Evolutionary conservation across 1,139 yeast species (phyloP), one percentile per base, ranked within the genome.

Genomic region (Diutina pseudorugosa): DNA sequence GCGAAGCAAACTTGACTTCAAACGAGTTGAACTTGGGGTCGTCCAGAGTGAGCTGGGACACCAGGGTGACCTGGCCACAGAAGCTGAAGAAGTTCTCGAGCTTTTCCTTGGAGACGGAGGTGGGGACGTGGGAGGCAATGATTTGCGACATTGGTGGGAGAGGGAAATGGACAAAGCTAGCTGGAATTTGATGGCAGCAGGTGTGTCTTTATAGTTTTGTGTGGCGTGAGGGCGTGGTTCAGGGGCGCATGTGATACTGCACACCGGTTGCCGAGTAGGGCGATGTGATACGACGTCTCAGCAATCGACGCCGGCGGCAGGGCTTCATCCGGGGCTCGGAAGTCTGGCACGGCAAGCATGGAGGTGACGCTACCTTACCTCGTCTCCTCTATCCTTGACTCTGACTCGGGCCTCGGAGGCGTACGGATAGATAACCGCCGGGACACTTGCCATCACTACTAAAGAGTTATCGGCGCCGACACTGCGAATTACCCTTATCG

Each of bases 11-110:
- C 50, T 64, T 70, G 44, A 86, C 79, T 56, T 69, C 69, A 55
- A 77, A 75, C 23, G 72, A 60, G 58, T 70, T 68, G 51, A 71
- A 68, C 25, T 64, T 58, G 18, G 59, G 59, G 12, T 62, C 62
- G 21, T 61, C 57, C 52, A 67, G 62, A 25, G 68, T 68, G 51
- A 75, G 52, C 11, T 67, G 61, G 51, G 66, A 63, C 56, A 83
- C 73, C 12, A 71, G 59, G 56, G 71, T 70, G 57, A 85, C 78
- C 57, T 76, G 77, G n/a, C 95, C 95, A 63, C 94, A 85, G 65
- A 85, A 85, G 43, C 85, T 73, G 66, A 86, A 85, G 69, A 86
- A 87, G 56, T 84, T 87, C 52, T 72, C 68, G 47, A 87, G 67
- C 61, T 85, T 82, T 51, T 74, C 74, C 53, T 77, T 71, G 18